These are phyloP conservation scores for Geoglossum cookeanum DNA, from an alignment of 2,329 filamentous ascomycete genomes.

Conservation along the genomic window DNA sequence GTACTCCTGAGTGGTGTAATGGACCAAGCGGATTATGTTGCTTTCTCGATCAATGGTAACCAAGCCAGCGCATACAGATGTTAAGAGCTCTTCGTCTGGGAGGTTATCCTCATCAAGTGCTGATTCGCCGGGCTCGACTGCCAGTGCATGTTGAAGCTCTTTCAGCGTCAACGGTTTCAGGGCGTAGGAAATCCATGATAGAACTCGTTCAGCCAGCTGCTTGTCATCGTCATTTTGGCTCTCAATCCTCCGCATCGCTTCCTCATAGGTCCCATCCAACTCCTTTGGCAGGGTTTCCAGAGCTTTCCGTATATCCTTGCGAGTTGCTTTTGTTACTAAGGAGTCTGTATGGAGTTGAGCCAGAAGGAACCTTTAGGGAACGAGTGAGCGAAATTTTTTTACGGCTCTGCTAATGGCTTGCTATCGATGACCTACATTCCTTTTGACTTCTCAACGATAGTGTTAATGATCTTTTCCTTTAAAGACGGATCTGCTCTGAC, in stretches of 20 bases:
- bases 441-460: not conserved
- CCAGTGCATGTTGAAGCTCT: not conserved
- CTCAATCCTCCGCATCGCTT: slow-evolving; percentile 2
- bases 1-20: slow-evolving; percentile 29
- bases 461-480: not conserved
- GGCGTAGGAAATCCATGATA: not conserved
- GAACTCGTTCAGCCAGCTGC: not conserved
- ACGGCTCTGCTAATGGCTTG: not conserved
- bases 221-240: not conserved
- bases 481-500: not conserved
- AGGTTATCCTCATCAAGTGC: slow-evolving; percentile 11
- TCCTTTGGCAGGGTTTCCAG: not conserved
- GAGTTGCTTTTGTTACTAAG: not conserved
- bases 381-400: not conserved
- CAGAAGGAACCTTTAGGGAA: not conserved
- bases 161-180: not conserved
- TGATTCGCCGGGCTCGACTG: not conserved
- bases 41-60: slow-evolving; percentile 23
- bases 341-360: slow-evolving; percentile 1
- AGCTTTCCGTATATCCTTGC: not conserved
- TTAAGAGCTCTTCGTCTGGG: slow-evolving; percentile 11
- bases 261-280: not conserved
- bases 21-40: slow-evolving; percentile 23
- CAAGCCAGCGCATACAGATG: slow-evolving; percentile 24
- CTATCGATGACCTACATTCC: not conserved